Conservation (phyloP, 805 yeast genomes). For the Myxozyma udenii region DNA sequence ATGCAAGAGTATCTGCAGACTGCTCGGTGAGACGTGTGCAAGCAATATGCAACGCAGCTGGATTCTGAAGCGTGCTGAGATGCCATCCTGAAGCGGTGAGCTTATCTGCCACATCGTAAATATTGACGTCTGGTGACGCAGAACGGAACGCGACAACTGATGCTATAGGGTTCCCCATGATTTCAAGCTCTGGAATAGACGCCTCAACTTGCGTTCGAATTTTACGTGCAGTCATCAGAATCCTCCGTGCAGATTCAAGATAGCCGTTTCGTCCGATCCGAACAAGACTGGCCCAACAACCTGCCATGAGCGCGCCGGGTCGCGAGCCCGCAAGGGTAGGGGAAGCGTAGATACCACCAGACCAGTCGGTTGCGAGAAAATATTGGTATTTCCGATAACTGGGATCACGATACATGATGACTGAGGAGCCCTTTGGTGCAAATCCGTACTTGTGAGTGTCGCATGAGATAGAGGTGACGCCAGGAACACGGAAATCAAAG, state of each 20-base stretch:
- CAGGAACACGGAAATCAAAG: constrained; percentile 83
- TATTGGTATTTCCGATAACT: constrained; percentile 77
- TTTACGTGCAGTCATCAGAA: constrained; percentile 61
- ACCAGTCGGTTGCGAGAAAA: constrained; percentile 79
- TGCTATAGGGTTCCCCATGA: constrained; percentile 81
- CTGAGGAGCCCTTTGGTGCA: constrained; percentile 95
- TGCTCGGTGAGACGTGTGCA: constrained; percentile 64
- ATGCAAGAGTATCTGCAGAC: constrained; percentile 57
- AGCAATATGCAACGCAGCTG: constrained; percentile 89
- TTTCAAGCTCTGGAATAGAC: constrained; percentile 55
- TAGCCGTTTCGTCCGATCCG: constrained; percentile 84
- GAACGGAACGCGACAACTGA: constrained; percentile 81
- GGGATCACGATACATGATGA: constrained; percentile 78
- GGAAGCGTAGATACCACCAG: constrained; percentile 93
- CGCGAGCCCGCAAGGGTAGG: constrained; percentile 96
- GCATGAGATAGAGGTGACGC: constrained; percentile 96
- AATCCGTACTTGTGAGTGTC: constrained; percentile 99
- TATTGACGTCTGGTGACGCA: constrained; percentile 46
- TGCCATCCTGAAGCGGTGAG: constrained; percentile 78
- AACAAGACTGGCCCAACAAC: constrained; percentile 94
- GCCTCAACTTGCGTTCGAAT: constrained; percentile 48
- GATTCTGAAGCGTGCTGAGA: constrained; percentile 77
- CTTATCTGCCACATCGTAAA: constrained; percentile 75
- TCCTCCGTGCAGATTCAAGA: constrained; percentile 58
- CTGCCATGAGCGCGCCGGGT: constrained; percentile 96